Percentiles rank a stretch among this genome's conserved stretches.
Evolutionary conservation across 2,329 filamentous ascomycete species (phyloP).

Genomic region (Talaromyces amestolkiae): DNA sequence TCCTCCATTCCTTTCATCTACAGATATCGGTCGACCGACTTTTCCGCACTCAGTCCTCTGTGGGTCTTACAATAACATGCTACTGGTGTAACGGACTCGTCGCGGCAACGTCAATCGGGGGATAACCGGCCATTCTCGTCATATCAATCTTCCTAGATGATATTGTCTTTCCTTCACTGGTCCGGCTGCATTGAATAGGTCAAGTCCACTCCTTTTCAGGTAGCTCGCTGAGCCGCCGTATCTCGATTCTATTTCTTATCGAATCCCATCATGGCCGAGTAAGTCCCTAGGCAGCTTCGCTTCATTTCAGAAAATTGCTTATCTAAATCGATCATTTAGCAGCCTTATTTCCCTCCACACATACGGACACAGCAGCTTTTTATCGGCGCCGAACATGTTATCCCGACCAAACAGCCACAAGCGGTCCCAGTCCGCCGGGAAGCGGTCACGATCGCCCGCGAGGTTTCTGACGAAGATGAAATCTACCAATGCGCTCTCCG

Average conservation of each 20-base stretch:
- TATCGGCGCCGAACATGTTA: conserved; percentile 39
- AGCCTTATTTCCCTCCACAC: conserved; percentile 42
- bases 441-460: conserved; percentile 35
- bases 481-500: conserved; percentile 43
- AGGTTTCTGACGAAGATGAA: conserved; percentile 44
- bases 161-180: background rate
- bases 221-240: conserved; percentile 20
- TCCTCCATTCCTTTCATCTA: conserved; percentile 2
- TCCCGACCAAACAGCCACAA: conserved; percentile 36
- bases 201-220: background rate
- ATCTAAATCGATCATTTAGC: background rate
- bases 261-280: conserved; percentile 39
- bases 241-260: conserved; percentile 20
- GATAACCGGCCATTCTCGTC: conserved; percentile 18
- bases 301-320: background rate
- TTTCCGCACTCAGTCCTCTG: background rate
- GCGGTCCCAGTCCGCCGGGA: conserved; percentile 38
- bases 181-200: background rate
- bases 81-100: conserved; percentile 9
- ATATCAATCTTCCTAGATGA: conserved; percentile 16
- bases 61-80: conserved; percentile 11
- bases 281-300: conserved; percentile 24
- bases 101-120: conserved; percentile 6
- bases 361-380: conserved; percentile 35
- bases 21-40: background rate